These are phyloP conservation scores for Ehretia macrophylla DNA, from an alignment of 257 asterid species.

Conservation along the genomic window DNA sequence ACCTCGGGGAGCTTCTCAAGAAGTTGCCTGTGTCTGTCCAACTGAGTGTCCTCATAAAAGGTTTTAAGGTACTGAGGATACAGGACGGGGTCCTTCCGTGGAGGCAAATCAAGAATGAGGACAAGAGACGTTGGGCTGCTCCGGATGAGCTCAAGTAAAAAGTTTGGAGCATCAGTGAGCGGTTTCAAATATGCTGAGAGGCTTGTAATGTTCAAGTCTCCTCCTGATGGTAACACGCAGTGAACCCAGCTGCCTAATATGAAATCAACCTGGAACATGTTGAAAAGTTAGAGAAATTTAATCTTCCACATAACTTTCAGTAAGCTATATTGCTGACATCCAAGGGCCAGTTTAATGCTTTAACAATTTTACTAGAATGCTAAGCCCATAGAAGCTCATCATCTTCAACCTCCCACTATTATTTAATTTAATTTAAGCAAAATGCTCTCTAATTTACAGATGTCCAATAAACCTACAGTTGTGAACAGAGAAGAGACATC, in stretches of 20 bases:
- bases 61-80: slow-evolving; percentile 62
- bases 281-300: slow-evolving; percentile 11
- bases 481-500: too few species aligned
- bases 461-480: too few species aligned
- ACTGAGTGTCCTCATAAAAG: slow-evolving; percentile 69
- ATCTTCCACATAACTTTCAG: background rate
- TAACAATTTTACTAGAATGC: too few species aligned
- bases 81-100: slow-evolving; percentile 66
- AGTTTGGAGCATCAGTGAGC: slow-evolving; percentile 79
- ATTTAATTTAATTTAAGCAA: too few species aligned
- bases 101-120: slow-evolving; percentile 66
- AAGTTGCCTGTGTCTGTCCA: slow-evolving; percentile 61
- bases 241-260: slow-evolving; percentile 77
- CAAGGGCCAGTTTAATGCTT: too few species aligned
- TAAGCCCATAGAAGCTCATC: too few species aligned
- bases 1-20: slow-evolving; percentile 51
- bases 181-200: slow-evolving; percentile 66
- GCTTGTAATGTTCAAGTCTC: slow-evolving; percentile 64
- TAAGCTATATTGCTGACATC: background rate
- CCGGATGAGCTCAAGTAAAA: slow-evolving; percentile 62
- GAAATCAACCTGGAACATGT: slow-evolving; percentile 68
- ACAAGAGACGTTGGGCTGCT: slow-evolving; percentile 64
- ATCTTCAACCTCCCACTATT: too few species aligned
- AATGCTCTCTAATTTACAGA: too few species aligned
- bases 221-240: slow-evolving; percentile 77